Evolutionary conservation across 257 asterid genomes (phyloP), one percentile per base, ranked within the genome.

Genomic region (Leonotis leonurus): DNA sequence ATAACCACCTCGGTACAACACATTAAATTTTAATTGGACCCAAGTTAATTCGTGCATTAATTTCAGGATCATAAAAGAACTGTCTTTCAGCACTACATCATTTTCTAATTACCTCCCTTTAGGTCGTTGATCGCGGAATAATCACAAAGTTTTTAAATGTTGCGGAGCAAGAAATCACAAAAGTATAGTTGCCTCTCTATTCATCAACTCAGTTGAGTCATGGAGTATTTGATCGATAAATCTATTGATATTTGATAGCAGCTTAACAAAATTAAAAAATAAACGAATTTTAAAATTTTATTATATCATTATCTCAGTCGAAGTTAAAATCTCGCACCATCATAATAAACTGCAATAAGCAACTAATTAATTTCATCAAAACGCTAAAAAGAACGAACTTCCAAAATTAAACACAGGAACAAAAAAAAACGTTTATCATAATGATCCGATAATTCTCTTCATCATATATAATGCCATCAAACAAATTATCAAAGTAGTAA

Each of bases 31-130:
- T 3, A 35, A 41, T 66, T 30, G 17, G 3, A 4, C 36, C 17
- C 10, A 5, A 20, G 25, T 64, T 69, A 43, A 56, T 41, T 21
- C 71, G 67, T 62, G 65, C 81, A 67, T n/a, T n/a, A n/a, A n/a
- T n/a, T n/a, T n/a, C n/a, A n/a, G n/a, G n/a, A n/a, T n/a, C n/a
- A n/a, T n/a, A n/a, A n/a, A n/a, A n/a, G n/a, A n/a, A n/a, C n/a
- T 13, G 18, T 39, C 49, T 6, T 36, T 30, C 43, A 53, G 37
- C 37, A 41, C 45, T 3, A 16, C 5, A 22, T 29, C 37, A 41
- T 48, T 14, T 35, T 29, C 57, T 46, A 8, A 24, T 17, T 36
- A 25, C 32, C 57, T 7, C 60, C 49, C 20, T 29, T 52, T 6
- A 33, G 44, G 14, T 56, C 63, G 62, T 7, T 40, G 45, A 33